Evolutionary conservation across 495 filamentous ascomycete species (phyloP).

Genomic region (Penicillium steckii): DNA sequence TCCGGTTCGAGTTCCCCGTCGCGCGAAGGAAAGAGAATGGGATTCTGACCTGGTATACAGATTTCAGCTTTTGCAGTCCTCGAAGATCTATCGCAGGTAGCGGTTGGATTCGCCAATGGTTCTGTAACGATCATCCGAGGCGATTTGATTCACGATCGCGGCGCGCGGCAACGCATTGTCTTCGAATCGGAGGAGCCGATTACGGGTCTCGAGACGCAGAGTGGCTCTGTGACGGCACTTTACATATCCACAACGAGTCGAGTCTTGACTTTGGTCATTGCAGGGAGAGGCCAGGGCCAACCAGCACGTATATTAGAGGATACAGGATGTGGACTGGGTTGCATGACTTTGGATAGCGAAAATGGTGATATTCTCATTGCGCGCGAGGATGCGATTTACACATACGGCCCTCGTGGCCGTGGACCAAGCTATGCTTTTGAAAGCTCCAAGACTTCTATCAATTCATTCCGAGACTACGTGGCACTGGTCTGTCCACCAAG

Average conservation of each 20-base stretch:
- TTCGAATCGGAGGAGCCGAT: slow-evolving; percentile 97
- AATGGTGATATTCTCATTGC: slow-evolving; percentile 85
- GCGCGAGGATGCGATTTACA: slow-evolving; percentile 92
- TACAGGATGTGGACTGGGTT: slow-evolving; percentile 82
- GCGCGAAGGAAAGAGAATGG: background rate
- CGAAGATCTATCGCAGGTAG: slow-evolving; percentile 84
- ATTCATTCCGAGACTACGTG: slow-evolving; percentile 81
- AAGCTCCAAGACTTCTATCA: slow-evolving; percentile 79
- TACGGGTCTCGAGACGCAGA: slow-evolving; percentile 70
- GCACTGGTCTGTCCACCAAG: slow-evolving; percentile 83
- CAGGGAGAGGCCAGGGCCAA: slow-evolving; percentile 84
- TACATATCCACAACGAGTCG: slow-evolving; percentile 90
- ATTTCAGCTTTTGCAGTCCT: slow-evolving; percentile 87
- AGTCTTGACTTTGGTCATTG: slow-evolving; percentile 82
- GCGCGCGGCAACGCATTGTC: slow-evolving; percentile 92
- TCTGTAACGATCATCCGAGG: slow-evolving; percentile 91
- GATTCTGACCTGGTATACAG: slow-evolving; percentile 38
- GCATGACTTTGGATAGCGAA: slow-evolving; percentile 81
- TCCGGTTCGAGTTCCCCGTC: slow-evolving; percentile 54
- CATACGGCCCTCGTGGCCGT: slow-evolving; percentile 81
- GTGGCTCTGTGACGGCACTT: slow-evolving; percentile 64
- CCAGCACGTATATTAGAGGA: slow-evolving; percentile 86
- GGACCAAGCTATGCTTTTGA: slow-evolving; percentile 89
- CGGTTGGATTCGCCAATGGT: slow-evolving; percentile 93
- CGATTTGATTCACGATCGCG: slow-evolving; percentile 92